Base-by-base conservation (phyloP, 108 stramenopile genomes). In the Conticribra guillardii region DNA sequence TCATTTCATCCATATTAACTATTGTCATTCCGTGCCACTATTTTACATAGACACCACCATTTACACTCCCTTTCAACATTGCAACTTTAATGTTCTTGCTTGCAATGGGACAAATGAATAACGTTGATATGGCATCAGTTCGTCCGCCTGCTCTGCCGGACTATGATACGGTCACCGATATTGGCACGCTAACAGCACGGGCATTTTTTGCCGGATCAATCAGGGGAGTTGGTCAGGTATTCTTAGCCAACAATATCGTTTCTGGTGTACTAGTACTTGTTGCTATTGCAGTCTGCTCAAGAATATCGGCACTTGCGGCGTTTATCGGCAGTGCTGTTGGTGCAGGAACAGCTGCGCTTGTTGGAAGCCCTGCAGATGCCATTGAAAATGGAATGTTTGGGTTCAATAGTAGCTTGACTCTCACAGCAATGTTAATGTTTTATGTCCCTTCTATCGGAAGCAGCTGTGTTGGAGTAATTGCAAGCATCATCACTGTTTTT, bases 201-300 rank as follows among this genome's bases (percentile, higher is more conserved):
- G 56, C 45, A 33, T 81, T 81, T 50, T 81, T 81, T 65, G 69
- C 64, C 18, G 76, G 76, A 18, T 48, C 64, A 3, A 52, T 82
- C 31, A 59, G 81, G 53, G 75, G 76, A 24, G 47, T 82, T 17
- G 81, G 81, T 4, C 81, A 82, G 54, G 70, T 82, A 4, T 82
- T 67, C 31, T 45, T 82, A 2, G 79, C 79, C 0, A 54, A 80
- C 54, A 75, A 74, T 64, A 32, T 80, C 22, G 53, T 51, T 49
- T 62, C 79, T 8, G 73, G 79, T 7, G 23, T 63, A 4, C 50
- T 80, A 11, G 54, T 75, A 5, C 48, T 80, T 5, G 18, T 58
- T 33, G 73, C 67, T 2, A 75, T 80, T 19, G 53, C 61, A 18
- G 24, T 80, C 4, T 80, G 79, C 53, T 80, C 79, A 3, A 56